A percentile compares a stretch with the other conserved stretches of the same genome.
These are phyloP conservation scores for Lumnitzera racemosa DNA, from an alignment of 345 rosid genomes.

Conservation along the genomic window DNA sequence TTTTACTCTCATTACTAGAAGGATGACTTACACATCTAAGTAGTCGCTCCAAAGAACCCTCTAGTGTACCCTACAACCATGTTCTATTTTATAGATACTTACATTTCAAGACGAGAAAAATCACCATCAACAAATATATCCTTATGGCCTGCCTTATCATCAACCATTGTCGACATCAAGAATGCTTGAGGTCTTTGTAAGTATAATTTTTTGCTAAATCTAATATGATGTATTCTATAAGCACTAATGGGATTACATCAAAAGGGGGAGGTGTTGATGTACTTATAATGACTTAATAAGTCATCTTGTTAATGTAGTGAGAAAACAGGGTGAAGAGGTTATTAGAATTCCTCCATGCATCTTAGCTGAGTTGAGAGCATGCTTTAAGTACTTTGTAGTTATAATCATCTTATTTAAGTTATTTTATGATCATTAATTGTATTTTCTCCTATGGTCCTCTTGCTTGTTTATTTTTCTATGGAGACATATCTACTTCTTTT, in stretches of 20 bases:
- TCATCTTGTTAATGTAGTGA: conserved; percentile 88
- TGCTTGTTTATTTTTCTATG: no score
- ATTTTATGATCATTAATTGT: not conserved
- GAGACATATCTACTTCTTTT: no score
- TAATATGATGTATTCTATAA: conserved; percentile 34
- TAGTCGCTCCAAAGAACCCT: no score
- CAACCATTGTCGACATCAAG: conserved; percentile 49
- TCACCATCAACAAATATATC: no score
- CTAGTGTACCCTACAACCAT: no score
- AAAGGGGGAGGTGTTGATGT: conserved; percentile 63
- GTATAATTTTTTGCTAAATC: conserved; percentile 64
- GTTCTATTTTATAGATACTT: no score
- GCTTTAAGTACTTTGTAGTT: conserved; percentile 51
- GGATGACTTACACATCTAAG: no score
- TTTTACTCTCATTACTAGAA: no score
- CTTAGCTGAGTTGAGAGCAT: conserved; percentile 77
- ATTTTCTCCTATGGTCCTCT: not conserved
- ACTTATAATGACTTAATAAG: conserved; percentile 70
- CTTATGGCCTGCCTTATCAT: no score
- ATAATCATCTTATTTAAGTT: no score
- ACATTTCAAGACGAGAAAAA: no score
- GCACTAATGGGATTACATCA: conserved; percentile 34
- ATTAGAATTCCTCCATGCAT: conserved; percentile 83
- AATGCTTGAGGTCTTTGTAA: conserved; percentile 76
- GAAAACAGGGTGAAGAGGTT: conserved; percentile 93